Base-by-base conservation (phyloP, 441 rosid species). In the Erodium moschatum region DNA sequence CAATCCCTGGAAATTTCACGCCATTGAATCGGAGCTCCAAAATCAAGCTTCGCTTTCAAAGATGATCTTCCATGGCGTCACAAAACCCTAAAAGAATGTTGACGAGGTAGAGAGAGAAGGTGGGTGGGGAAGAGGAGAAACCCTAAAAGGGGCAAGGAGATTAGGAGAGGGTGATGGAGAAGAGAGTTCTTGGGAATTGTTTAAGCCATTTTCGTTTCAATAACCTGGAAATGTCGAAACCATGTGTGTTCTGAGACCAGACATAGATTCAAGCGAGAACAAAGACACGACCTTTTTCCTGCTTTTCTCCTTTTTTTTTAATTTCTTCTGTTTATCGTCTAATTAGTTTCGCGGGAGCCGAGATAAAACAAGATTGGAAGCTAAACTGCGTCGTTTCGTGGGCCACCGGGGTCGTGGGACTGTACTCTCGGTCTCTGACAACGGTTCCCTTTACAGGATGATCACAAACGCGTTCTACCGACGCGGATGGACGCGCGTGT, bases 41-140 rank as follows among this genome's bases (percentile, higher is more conserved):
- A 60, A 60, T 20, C 31, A 1, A 60, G 24, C 20, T 8, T 54
- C 19, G 31, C 6, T 11, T 5, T 44, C 48, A 48, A 27, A 70
- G 16, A 52, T 35, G 40, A 35, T 35, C 40, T 35, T 35, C 40
- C 40, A 29, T 29, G 4, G 2, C 60, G 64, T 38, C 31, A 40
- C 62, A 72, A 72, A 81, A 74, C 74, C 81, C 81, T 76, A 79
- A 77, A 69, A 70, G 4, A 19, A 56, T 3, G 54, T n/a, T 48
- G 12, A 40, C 54, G 35, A 24, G 63, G 67, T 19, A 11, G 29
- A 0, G 35, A 27, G 29, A 54, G 60, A 27, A 29, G 16, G 11
- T 12, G 19, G 67, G 40, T 12, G 35, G 58, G 13, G 20, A 62
- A 12, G 12, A 67, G 10, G 38, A n/a, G 63, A 68, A 64, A 68